These are phyloP conservation scores for Hyaloscypha variabilis DNA, from an alignment of 495 filamentous ascomycete species.

Conservation along the genomic window DNA sequence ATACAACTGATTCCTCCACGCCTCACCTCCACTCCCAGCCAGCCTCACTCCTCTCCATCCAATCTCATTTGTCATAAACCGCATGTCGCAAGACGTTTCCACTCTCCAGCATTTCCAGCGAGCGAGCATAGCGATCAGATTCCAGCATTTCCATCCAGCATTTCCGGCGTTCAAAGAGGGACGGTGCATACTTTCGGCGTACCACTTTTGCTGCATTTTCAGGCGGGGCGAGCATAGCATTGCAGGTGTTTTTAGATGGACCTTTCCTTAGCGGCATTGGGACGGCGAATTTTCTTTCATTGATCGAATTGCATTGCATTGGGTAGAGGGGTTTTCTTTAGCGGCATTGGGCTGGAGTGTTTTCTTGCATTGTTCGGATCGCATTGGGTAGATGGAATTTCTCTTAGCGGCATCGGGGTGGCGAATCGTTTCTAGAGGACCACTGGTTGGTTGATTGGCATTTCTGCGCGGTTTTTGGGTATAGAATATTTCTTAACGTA, in stretches of 20 bases:
- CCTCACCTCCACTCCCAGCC: neutral
- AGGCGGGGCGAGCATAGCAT: neutral
- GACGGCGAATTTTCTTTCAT: neutral
- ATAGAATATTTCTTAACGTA: neutral
- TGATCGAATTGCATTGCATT: neutral
- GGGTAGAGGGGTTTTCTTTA: neutral
- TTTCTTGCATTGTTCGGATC: neutral
- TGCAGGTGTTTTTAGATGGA: slow-evolving; percentile 2
- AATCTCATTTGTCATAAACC: neutral
- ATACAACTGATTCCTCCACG: slow-evolving; percentile 43
- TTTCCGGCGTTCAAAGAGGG: slow-evolving; percentile 31
- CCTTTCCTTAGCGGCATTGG: neutral
- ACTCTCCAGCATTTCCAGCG: slow-evolving; percentile 14
- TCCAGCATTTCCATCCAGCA: slow-evolving; percentile 11
- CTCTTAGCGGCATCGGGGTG: neutral
- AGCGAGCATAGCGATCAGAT: slow-evolving; percentile 4
- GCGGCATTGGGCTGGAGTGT: neutral
- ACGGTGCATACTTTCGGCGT: neutral
- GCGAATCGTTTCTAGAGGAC: slow-evolving; percentile 8
- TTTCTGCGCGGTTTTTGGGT: neutral
- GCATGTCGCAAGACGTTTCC: slow-evolving; percentile 18
- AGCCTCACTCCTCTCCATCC: neutral
- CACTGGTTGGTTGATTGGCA: slow-evolving; percentile 1
- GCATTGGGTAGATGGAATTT: neutral
- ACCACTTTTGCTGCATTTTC: slow-evolving; percentile 15